Percentiles rank a stretch among this genome's conserved stretches.
phyloP scores from a whole-genome alignment of 768 basidiomycete species.

The Boletellus emodensis region DNA sequence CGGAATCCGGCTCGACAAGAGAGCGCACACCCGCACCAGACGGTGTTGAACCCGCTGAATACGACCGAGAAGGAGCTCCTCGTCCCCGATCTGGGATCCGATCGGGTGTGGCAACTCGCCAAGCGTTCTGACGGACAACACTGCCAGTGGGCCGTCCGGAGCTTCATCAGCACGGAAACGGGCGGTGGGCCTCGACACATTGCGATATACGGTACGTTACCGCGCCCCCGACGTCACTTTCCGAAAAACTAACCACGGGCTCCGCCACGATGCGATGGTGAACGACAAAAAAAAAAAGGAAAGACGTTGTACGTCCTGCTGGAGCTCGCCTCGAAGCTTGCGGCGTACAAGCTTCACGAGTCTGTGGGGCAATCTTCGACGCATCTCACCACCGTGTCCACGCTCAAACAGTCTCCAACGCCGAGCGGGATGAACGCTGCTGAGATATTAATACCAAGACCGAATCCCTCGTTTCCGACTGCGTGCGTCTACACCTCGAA shows the following conservation, averaged over 20 bases:
- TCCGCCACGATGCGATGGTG: too few relatives aligned
- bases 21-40: slow-evolving; percentile 75
- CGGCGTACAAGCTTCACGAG: slow-evolving; percentile 48
- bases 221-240: too few relatives aligned
- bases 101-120: slow-evolving; percentile 57
- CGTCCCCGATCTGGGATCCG: slow-evolving; percentile 73
- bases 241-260: neutral
- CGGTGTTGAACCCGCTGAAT: slow-evolving; percentile 40
- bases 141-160: slow-evolving; percentile 52
- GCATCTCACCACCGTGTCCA: slow-evolving; percentile 38
- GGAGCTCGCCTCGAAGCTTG: slow-evolving; percentile 59
- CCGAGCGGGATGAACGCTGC: slow-evolving; percentile 58
- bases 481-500: slow-evolving; percentile 72
- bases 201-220: slow-evolving; percentile 51
- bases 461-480: slow-evolving; percentile 48
- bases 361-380: slow-evolving; percentile 39
- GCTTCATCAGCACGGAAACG: slow-evolving; percentile 43
- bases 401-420: slow-evolving; percentile 44
- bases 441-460: slow-evolving; percentile 59
- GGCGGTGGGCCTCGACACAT: slow-evolving; percentile 75
- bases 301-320: slow-evolving; percentile 61
- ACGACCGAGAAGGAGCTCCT: slow-evolving; percentile 53
- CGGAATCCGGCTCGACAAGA: slow-evolving; percentile 67
- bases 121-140: slow-evolving; percentile 37
- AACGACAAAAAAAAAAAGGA: slow-evolving; percentile 35